Conservation (phyloP, 1,284 basidiomycete species). For the Mycena citricolor region DNA sequence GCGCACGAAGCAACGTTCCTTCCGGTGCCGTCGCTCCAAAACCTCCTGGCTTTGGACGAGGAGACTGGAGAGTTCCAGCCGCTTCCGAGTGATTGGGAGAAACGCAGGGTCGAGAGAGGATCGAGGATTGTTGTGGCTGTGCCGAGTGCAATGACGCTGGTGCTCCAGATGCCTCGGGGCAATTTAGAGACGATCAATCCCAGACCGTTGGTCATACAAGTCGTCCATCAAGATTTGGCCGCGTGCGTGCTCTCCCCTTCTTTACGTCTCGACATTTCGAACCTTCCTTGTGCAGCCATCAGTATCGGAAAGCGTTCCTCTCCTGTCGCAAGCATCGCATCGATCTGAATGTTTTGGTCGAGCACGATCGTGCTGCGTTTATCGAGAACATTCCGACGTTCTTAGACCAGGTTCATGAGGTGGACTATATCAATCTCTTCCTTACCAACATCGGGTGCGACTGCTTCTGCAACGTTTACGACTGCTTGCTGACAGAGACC, state of each 20-base stretch:
- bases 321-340: constrained; percentile 93
- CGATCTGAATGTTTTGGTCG: constrained; percentile 86
- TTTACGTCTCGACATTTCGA: too few species aligned
- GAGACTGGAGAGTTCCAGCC: constrained; percentile 30
- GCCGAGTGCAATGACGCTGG: constrained; percentile 84
- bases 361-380: constrained; percentile 76
- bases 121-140: constrained; percentile 84
- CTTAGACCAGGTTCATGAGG: constrained; percentile 83
- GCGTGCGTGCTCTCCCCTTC: constrained; percentile 55
- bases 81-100: constrained; percentile 57
- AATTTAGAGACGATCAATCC: constrained; percentile 97
- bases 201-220: constrained; percentile 85
- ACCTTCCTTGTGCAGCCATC: constrained; percentile 46
- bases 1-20: constrained; percentile 83
- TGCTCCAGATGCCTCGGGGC: constrained; percentile 97
- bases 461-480: neutral
- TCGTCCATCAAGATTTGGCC: constrained; percentile 73
- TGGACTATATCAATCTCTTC: constrained; percentile 94
- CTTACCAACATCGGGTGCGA: constrained; percentile 81
- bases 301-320: constrained; percentile 85
- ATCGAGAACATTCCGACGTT: constrained; percentile 64
- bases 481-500: constrained; percentile 6
- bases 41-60: constrained; percentile 26
- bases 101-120: constrained; percentile 82
- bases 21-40: constrained; percentile 45